Evolutionary conservation across 2,329 filamentous ascomycete genomes (phyloP).

Genomic region (Aspergillus hiratsukae): DNA sequence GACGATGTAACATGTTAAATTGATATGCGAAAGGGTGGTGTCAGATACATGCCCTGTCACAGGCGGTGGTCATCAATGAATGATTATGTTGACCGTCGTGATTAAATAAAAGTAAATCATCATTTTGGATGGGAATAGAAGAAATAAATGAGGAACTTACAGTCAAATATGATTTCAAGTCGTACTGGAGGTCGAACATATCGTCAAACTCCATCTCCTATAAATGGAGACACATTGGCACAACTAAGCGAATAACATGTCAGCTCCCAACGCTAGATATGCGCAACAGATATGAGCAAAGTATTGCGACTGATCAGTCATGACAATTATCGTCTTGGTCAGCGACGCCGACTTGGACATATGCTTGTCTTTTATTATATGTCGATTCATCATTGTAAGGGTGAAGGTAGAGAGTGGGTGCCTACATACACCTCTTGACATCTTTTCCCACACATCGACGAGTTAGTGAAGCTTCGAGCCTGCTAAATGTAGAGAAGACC

Average conservation of each 20-base stretch:
- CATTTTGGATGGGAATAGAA: conserved; percentile 45
- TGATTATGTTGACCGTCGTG: conserved; percentile 86
- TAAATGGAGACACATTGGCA: background rate
- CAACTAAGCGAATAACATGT: conserved; percentile 20
- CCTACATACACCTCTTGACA: conserved; percentile 21
- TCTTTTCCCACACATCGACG: background rate
- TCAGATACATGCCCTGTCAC: conserved; percentile 62
- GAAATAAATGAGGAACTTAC: conserved; percentile 15
- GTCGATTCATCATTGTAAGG: conserved; percentile 73
- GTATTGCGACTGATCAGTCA: conserved; percentile 41
- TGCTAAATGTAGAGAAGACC: background rate
- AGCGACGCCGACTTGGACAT: conserved; percentile 70
- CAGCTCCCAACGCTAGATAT: conserved; percentile 23
- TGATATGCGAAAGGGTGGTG: conserved; percentile 1
- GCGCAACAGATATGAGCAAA: conserved; percentile 12
- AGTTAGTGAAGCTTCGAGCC: background rate
- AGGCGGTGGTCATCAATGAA: conserved; percentile 73
- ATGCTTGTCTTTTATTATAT: conserved; percentile 87
- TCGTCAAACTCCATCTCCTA: background rate
- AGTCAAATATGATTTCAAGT: conserved; percentile 7
- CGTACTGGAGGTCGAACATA: background rate
- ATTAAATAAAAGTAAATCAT: conserved; percentile 65
- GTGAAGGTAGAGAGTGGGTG: conserved; percentile 18
- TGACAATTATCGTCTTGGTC: conserved; percentile 51
- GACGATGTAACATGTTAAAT: conserved; percentile 5